phyloP scores from a whole-genome alignment of 2,329 filamentous ascomycete genomes.

The Knufia petricola region DNA sequence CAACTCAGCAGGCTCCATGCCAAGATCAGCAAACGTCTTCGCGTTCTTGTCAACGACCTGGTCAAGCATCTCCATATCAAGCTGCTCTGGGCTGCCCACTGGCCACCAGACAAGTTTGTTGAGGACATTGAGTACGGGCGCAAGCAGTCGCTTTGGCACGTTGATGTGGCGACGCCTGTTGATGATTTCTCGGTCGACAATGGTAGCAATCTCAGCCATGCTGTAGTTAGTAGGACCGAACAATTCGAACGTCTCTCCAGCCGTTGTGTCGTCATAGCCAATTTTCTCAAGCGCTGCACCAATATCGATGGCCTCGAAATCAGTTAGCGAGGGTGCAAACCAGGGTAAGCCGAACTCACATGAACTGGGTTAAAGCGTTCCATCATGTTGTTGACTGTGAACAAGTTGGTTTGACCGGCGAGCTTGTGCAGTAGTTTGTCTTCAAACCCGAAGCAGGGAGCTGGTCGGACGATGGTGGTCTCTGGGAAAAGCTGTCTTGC shows the following conservation, averaged over 20 bases:
- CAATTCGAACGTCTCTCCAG: slow-evolving; percentile 83
- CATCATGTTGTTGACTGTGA: slow-evolving; percentile 89
- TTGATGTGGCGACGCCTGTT: slow-evolving; percentile 88
- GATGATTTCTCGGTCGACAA: slow-evolving; percentile 87
- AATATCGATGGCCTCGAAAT: slow-evolving; percentile 79
- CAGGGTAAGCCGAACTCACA: slow-evolving; percentile 40
- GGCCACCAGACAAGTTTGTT: slow-evolving; percentile 89
- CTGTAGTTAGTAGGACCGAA: slow-evolving; percentile 91
- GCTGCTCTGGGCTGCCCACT: slow-evolving; percentile 63
- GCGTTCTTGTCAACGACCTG: slow-evolving; percentile 82
- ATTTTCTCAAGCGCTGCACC: slow-evolving; percentile 81
- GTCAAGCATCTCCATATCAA: slow-evolving; percentile 88
- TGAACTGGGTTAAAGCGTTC: slow-evolving; percentile 88
- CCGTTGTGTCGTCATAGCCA: slow-evolving; percentile 82
- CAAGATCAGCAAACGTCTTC: slow-evolving; percentile 92
- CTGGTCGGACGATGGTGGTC: slow-evolving; percentile 89
- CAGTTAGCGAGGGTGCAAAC: slow-evolving; percentile 11
- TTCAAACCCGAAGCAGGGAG: slow-evolving; percentile 90
- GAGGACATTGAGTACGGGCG: slow-evolving; percentile 62
- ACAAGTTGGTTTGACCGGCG: slow-evolving; percentile 66
- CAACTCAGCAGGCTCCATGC: slow-evolving; percentile 79
- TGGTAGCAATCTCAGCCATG: slow-evolving; percentile 70
- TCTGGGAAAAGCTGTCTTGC: slow-evolving; percentile 87
- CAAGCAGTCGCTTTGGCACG: slow-evolving; percentile 68
- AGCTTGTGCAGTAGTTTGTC: slow-evolving; percentile 83